Percentiles rank a stretch among this genome's conserved stretches.
phyloP scores from a whole-genome alignment of 1,139 yeast genomes.

The Blastobotrys indianensis region DNA sequence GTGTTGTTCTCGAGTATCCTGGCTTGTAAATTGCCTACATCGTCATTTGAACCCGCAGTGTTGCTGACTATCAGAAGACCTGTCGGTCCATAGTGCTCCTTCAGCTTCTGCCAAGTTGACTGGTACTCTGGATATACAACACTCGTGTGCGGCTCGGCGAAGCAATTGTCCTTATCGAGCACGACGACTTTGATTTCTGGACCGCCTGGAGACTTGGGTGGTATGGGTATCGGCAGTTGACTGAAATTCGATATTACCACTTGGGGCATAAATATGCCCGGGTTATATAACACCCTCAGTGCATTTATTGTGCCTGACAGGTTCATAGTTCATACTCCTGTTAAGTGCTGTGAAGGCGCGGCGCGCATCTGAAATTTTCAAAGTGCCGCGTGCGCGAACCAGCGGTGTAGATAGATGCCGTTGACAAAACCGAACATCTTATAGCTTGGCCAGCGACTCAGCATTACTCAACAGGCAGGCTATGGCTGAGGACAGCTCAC shows the following conservation, averaged over 20 bases:
- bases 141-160: constrained; percentile 78
- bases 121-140: constrained; percentile 72
- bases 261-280: constrained; percentile 67
- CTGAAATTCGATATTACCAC: constrained; percentile 59
- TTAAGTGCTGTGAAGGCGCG: too few species aligned
- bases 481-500: neutral
- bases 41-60: constrained; percentile 88
- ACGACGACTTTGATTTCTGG: constrained; percentile 65
- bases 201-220: constrained; percentile 17
- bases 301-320: constrained; percentile 33
- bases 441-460: too few species aligned
- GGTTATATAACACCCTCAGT: constrained; percentile 53
- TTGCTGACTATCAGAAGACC: constrained; percentile 76
- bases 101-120: constrained; percentile 54
- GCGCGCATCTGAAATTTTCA: too few species aligned
- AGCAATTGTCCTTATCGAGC: constrained; percentile 91
- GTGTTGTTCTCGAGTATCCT: constrained; percentile 54
- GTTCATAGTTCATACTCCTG: constrained; percentile 18
- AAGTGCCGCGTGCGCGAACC: too few species aligned
- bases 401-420: too few species aligned
- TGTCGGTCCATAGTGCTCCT: constrained; percentile 55
- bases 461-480: neutral
- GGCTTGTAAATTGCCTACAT: constrained; percentile 58
- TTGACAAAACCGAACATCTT: too few species aligned
- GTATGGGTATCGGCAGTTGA: constrained; percentile 45